Conservation (phyloP, 345 rosid genomes). For the Citrus cavaleriei region DNA sequence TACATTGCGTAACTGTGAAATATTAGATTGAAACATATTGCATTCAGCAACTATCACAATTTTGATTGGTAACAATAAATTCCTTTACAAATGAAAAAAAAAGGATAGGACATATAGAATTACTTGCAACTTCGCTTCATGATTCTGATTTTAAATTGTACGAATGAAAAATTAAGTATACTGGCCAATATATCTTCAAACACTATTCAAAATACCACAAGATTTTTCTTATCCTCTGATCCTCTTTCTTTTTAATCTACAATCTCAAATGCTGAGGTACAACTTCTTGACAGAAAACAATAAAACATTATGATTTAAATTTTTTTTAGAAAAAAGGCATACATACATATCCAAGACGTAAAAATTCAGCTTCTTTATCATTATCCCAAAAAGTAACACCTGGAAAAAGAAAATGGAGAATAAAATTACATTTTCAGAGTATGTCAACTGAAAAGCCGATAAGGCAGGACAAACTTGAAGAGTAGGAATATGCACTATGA, state of each 20-base stretch:
- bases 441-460: neutral
- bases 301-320: neutral
- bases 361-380: slow-evolving; percentile 74
- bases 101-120: neutral
- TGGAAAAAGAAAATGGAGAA: slow-evolving; percentile 30
- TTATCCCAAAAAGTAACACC: slow-evolving; percentile 61
- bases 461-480: neutral
- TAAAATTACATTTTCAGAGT: neutral
- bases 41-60: neutral
- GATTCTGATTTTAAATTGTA: neutral
- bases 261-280: neutral
- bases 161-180: neutral
- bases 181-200: neutral
- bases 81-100: neutral
- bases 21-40: neutral
- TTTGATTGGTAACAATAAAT: too few species aligned
- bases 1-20: neutral
- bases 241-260: neutral
- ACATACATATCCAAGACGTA: slow-evolving; percentile 90
- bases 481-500: neutral
- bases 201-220: neutral
- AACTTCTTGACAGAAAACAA: neutral
- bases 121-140: neutral
- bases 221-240: neutral
- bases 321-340: neutral